Percentiles rank a stretch among this genome's conserved stretches.
Evolutionary conservation across 148 eudicot genomes (phyloP).

Genomic region (Fagopyrum tataricum): DNA sequence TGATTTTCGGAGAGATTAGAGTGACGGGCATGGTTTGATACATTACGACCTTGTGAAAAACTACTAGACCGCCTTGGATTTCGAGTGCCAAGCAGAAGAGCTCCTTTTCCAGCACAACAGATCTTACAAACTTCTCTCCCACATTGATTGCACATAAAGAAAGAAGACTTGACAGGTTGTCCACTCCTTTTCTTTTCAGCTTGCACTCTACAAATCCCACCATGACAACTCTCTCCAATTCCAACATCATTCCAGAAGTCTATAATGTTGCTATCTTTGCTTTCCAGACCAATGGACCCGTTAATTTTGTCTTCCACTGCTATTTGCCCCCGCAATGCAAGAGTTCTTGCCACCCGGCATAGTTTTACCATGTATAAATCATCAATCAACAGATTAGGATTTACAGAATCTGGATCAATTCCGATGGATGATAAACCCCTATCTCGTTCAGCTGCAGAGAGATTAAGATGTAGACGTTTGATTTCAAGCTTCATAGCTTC

Average conservation of each 20-base stretch:
- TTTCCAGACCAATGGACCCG: constrained; percentile 71
- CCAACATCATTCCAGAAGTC: constrained; percentile 85
- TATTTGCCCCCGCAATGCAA: constrained; percentile 80
- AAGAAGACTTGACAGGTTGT: constrained; percentile 28
- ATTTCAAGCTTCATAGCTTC: constrained; percentile 95
- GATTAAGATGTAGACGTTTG: constrained; percentile 65
- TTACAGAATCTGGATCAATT: constrained; percentile 74
- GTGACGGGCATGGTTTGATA: constrained; percentile 23
- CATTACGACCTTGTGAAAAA: constrained; percentile 44
- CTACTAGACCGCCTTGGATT: constrained; percentile 42
- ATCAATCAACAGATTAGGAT: constrained; percentile 80
- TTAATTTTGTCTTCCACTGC: constrained; percentile 70
- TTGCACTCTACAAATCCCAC: constrained; percentile 71
- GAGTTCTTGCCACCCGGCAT: constrained; percentile 60
- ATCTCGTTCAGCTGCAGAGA: constrained; percentile 91
- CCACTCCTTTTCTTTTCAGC: constrained; percentile 44
- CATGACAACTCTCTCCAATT: constrained; percentile 62
- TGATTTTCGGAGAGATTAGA: not conserved
- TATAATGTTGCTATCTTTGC: constrained; percentile 25
- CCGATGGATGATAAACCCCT: constrained; percentile 80
- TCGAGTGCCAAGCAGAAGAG: constrained; percentile 49
- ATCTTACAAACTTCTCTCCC: constrained; percentile 59
- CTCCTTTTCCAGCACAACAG: constrained; percentile 95
- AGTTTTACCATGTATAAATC: constrained; percentile 50
- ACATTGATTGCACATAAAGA: constrained; percentile 56